Base-by-base conservation (phyloP, 208 protist genomes). In the Sergeia podlipaevii region DNA sequence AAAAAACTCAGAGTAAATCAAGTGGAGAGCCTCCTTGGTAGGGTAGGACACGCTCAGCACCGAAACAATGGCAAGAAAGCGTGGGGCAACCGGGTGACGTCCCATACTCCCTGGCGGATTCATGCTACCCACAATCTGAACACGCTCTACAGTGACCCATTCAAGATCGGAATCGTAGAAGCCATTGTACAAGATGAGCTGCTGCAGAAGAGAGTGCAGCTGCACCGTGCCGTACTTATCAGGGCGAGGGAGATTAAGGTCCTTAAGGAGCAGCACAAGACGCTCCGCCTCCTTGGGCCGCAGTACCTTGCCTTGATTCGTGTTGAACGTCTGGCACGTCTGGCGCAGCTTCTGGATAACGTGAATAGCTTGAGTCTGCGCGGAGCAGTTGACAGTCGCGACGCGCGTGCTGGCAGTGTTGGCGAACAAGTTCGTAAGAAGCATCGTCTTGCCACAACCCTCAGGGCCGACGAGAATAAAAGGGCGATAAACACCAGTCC, bases 161-260 rank as follows among this genome's bases (percentile, higher is more conserved):
- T 99, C 96, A 7, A 98, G 76, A 44, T 96, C 87, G 7, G 61
- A 53, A 76, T 98, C 97, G 68, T 98, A 98, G 63, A 97, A 98
- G 10, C 95, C 93, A 53, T 85, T 80, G 80, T 99, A 98, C 18
- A 97, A 63, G 58, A 99, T 86, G 33, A 99, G 57, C 83, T 99
- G 98, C 77, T 99, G 97, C 30, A 99, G 76, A 32, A 99, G 91
- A 1, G 95, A 93, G 60, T 99, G 94, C 18, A 99, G 67, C 75
- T 98, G 91, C 33, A 97, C 91, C 10, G 97, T 99, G 52, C 90
- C 96, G 80, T 99, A 99, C 67, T 94, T 92, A 80, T 99, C 98
- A 6, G 97, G 97, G 73, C 92, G 96, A 6, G 97, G 97, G 38
- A 99, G 74, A 71, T 99, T 98, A 33, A 99, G 74, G 65, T 99